Evolutionary conservation across 1,139 yeast species (phyloP).

Genomic region (Eremothecium sinecaudum): DNA sequence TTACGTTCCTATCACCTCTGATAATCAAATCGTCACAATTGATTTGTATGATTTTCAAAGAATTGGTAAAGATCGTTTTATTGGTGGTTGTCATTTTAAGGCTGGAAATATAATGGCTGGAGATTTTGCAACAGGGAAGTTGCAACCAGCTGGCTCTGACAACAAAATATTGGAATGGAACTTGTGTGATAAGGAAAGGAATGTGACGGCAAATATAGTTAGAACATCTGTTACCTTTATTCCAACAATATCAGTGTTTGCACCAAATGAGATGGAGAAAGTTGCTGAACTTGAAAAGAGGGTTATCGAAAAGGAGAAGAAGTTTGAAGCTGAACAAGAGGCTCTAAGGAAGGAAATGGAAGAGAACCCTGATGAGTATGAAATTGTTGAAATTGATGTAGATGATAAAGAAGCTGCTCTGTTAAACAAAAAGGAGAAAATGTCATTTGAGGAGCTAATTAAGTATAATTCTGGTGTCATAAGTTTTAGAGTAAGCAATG

Average conservation of each 20-base stretch:
- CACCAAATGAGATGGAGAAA: constrained; percentile 44
- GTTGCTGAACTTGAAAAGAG: constrained; percentile 37
- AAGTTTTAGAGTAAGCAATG: constrained; percentile 43
- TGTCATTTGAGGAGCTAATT: constrained; percentile 46
- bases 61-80: constrained; percentile 50
- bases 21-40: constrained; percentile 48
- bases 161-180: constrained; percentile 32
- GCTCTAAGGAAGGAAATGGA: constrained; percentile 41
- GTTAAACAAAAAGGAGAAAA: constrained; percentile 30
- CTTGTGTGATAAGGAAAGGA: constrained; percentile 33
- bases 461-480: constrained; percentile 54
- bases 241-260: constrained; percentile 54
- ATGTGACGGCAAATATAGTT: constrained; percentile 39
- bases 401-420: constrained; percentile 33
- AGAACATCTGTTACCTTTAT: constrained; percentile 52
- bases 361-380: constrained; percentile 51
- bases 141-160: constrained; percentile 32
- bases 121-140: constrained; percentile 38
- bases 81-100: constrained; percentile 50
- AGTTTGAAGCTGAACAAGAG: constrained; percentile 37
- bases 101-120: constrained; percentile 43
- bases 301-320: constrained; percentile 31
- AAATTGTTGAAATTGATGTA: constrained; percentile 49
- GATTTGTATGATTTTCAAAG: constrained; percentile 60
- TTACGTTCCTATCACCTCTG: constrained; percentile 55